A percentile compares a stretch with the other conserved stretches of the same genome.
Evolutionary conservation across 192 early-diverging fungal species (phyloP).

Genomic region (Phlyctochytrium bullatum): DNA sequence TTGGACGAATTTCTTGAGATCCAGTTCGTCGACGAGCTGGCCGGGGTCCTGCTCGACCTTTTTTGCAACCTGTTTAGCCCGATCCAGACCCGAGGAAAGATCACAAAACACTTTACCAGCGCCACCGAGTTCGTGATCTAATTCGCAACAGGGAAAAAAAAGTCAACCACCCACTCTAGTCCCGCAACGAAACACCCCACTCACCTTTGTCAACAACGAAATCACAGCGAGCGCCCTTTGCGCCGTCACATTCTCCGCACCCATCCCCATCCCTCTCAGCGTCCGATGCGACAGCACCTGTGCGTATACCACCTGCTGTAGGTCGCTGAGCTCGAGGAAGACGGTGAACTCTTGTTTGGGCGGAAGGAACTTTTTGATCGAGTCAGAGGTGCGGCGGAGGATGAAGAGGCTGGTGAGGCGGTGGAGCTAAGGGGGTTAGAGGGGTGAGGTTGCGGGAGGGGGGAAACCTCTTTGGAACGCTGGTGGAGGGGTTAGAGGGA

Average conservation of each 20-base stretch:
- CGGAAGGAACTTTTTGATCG: conserved; percentile 55
- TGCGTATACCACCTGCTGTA: conserved; percentile 42
- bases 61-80: too few relatives aligned
- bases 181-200: too few relatives aligned
- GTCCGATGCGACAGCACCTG: too few relatives aligned
- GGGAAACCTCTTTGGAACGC: conserved; percentile 24
- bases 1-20: neutral
- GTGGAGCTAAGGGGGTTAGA: neutral
- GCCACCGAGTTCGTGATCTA: conserved; percentile 28
- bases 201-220: conserved; percentile 32
- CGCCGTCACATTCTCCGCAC: too few relatives aligned
- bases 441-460: neutral
- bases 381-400: conserved; percentile 53
- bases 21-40: neutral
- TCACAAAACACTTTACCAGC: conserved; percentile 19
- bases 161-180: too few relatives aligned
- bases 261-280: too few relatives aligned
- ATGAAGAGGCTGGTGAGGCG: conserved; percentile 53
- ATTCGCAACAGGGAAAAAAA: conserved; percentile 6
- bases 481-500: neutral
- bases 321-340: conserved; percentile 44
- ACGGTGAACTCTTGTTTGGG: conserved; percentile 58
- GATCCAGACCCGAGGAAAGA: neutral
- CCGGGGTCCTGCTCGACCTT: neutral
- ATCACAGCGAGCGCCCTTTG: conserved; percentile 46